Evolutionary conservation across 345 rosid species (phyloP), one percentile per base, ranked within the genome.

Genomic region (Eucalyptus pauciflora): DNA sequence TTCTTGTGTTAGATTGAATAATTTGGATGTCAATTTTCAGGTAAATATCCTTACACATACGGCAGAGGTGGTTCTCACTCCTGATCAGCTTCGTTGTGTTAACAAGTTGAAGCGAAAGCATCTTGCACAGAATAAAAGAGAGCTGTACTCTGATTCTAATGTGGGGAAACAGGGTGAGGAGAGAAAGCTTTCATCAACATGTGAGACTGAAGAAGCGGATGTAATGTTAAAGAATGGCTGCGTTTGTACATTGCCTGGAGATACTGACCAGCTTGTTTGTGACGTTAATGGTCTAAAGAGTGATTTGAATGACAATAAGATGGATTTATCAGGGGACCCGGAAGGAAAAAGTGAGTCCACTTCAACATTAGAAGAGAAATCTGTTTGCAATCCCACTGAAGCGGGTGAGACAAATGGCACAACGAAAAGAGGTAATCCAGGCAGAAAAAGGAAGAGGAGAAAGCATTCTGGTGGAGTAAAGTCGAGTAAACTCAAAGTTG

Each of bases 21-120:
- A 60, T 88, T 81, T 7, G 7, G 45, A 20, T 50, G 86, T 51
- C 45, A 51, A 48, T 81, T 52, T 88, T 87, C 91, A 95, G 97
- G 96, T 95, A 76, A 93, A 95, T 91, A 91, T 95, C 86, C 89
- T 95, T 88, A 93, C 93, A 29, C 96, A 95, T 91, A 93, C 92
- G 3, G 91, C 96, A 64, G 92, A 93, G 56, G 92, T 93, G 89
- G 50, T 62, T 25, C 46, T 81, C 64, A 10, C 83, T 4, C 25
- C 80, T 83, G 50, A 22, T 37, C 50, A 52, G n/a, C 90, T 89
- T n/a, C 29, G n/a, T 37, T 5, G 27, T 16, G 90, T 93, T 60
- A 87, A 91, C 25, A 33, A 50, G 20, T 43, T 90, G 89, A 93
- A 90, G 85, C 50, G 50, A 50, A 24, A 13, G 51, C 93, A 92